These are phyloP conservation scores for Xylaria sp. DNA, from an alignment of 2,329 filamentous ascomycete genomes.

Conservation along the genomic window DNA sequence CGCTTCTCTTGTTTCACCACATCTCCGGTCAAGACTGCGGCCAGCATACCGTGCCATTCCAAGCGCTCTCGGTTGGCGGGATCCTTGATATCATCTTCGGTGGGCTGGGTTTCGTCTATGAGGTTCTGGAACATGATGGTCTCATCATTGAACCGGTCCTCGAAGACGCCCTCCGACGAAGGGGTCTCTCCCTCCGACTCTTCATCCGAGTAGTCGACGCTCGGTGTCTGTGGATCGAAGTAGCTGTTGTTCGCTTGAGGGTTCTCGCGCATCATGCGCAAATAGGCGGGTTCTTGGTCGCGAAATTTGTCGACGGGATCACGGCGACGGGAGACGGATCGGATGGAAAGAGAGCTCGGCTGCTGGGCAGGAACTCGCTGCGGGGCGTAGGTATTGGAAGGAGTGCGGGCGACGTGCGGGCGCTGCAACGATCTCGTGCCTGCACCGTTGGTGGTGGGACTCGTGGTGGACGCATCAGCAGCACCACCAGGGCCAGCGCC, in stretches of 20 bases:
- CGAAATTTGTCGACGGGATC: constrained; percentile 61
- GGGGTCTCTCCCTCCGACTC: constrained; percentile 93
- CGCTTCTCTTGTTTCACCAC: constrained; percentile 99
- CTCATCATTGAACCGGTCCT: constrained; percentile 90
- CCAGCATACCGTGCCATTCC: constrained; percentile 98
- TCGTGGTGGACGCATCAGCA: constrained; percentile 43
- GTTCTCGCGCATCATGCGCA: constrained; percentile 88
- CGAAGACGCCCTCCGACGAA: constrained; percentile 82
- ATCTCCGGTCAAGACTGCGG: constrained; percentile 93
- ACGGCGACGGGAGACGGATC: constrained; percentile 59
- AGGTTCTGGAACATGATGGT: constrained; percentile 83
- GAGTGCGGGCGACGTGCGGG: constrained; percentile 74
- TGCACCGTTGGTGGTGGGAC: constrained; percentile 45
- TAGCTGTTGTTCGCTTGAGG: constrained; percentile 69
- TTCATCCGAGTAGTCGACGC: constrained; percentile 75
- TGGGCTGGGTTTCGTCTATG: constrained; percentile 84
- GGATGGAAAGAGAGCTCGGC: constrained; percentile 53
- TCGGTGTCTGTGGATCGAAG: constrained; percentile 77
- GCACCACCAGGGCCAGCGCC: constrained; percentile 43
- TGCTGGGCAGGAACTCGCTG: constrained; percentile 59
- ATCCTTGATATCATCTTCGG: constrained; percentile 88
- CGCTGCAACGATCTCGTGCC: constrained; percentile 70
- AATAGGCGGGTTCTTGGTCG: constrained; percentile 93
- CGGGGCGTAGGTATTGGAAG: constrained; percentile 82
- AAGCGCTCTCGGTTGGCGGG: constrained; percentile 88